Evolutionary conservation across 805 yeast species (phyloP).

Genomic region (Candida nanaspora): DNA sequence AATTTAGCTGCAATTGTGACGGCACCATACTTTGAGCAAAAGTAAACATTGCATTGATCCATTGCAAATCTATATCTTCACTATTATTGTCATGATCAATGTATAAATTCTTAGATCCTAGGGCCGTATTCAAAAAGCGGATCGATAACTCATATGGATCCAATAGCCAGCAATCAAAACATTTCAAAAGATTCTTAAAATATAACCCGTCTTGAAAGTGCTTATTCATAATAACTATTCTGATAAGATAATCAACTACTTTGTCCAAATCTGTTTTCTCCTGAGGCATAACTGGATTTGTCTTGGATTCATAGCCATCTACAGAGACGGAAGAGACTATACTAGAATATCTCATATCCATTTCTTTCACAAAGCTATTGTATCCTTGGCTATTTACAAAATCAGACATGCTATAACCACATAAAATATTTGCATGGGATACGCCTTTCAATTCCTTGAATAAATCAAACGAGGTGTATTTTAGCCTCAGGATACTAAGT

Average conservation of each 20-base stretch:
- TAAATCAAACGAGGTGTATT: not conserved
- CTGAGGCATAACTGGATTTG: conserved; percentile 30
- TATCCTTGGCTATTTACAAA: conserved; percentile 30
- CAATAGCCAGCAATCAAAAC: conserved; percentile 25
- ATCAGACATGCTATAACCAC: not conserved
- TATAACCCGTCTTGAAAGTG: conserved; percentile 37
- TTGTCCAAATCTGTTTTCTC: conserved; percentile 45
- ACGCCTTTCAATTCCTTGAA: not conserved
- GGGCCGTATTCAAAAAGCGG: not conserved
- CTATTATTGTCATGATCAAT: not conserved
- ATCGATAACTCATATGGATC: conserved; percentile 18
- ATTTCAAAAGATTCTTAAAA: conserved; percentile 10
- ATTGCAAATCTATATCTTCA: conserved; percentile 10
- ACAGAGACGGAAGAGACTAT: conserved; percentile 30
- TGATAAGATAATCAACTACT: conserved; percentile 49
- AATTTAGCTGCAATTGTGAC: conserved; percentile 10
- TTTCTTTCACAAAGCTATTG: conserved; percentile 33
- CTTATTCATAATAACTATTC: conserved; percentile 41
- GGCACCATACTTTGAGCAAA: conserved; percentile 19
- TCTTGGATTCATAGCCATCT: conserved; percentile 43
- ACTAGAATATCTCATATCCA: conserved; percentile 31
- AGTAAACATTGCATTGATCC: conserved; percentile 15
- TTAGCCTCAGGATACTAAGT: not conserved
- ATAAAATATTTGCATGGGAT: not conserved
- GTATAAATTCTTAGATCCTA: not conserved